Evolutionary conservation across 129 eudicot species (phyloP).

Genomic region (Tagetes patula): DNA sequence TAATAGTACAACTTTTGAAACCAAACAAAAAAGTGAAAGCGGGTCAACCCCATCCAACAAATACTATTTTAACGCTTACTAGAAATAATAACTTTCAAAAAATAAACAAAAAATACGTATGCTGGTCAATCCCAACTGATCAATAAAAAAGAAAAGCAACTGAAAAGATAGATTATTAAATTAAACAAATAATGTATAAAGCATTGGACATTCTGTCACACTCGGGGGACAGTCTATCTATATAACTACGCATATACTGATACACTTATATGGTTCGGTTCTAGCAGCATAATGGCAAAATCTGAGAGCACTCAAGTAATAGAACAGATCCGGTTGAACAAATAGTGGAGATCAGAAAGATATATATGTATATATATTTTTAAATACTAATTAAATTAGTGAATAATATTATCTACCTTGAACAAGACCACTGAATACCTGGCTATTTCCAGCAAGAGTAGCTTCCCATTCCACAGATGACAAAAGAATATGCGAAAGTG

Average conservation of each 20-base stretch:
- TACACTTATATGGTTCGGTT: conserved; percentile 3
- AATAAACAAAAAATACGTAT: no score
- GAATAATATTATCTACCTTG: conserved; percentile 66
- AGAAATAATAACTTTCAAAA: no score
- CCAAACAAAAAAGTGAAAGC: no score
- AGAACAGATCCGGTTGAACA: conserved; percentile 4
- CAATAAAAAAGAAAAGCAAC: background rate
- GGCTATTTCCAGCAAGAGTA: conserved; percentile 91
- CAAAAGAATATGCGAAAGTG: conserved; percentile 80
- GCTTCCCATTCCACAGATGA: conserved; percentile 98
- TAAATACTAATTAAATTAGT: background rate
- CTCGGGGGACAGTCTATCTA: conserved; percentile 21
- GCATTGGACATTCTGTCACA: background rate
- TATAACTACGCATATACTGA: conserved; percentile 24
- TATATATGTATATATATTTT: no score
- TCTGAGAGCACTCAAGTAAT: conserved; percentile 7
- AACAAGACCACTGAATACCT: conserved; percentile 90
- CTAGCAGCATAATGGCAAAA: conserved; percentile 9
- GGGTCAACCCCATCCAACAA: no score
- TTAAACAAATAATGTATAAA: background rate
- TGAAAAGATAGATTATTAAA: background rate
- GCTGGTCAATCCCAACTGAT: background rate
- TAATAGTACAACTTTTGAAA: no score
- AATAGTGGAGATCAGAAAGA: background rate
- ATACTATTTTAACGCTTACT: no score